Base-by-base conservation (phyloP, 306 rosid genomes). In the Corylus americana region DNA sequence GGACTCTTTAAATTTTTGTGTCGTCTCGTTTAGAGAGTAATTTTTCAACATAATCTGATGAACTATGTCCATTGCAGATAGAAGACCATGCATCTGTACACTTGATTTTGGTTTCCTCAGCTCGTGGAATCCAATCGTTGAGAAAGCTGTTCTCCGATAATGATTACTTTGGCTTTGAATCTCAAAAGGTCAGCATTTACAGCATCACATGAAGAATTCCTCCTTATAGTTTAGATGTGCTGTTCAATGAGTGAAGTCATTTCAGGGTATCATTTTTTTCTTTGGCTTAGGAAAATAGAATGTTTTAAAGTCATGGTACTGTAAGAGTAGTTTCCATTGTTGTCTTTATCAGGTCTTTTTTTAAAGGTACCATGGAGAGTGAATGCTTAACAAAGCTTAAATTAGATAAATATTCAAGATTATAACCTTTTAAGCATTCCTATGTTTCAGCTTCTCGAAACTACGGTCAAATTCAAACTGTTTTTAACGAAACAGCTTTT, bases 21-120 rank as follows among this genome's bases (percentile, higher is more conserved):
- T 57, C 11, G 39, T 13, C 55, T 74, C 47, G 48, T 42, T 53
- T 59, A 11, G 51, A 42, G 57, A 79, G 44, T 39, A 11, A 48
- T 83, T 80, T 63, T 58, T n/a, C 76, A 66, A 39, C 55, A 57
- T 80, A 51, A n/a, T 54, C 82, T 79, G 70, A 88, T 59, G 73
- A 75, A 69, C 73, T 76, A 42, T 81, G 55, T 85, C 64, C 74
- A 53, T 76, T 84, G 73, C 96, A 95, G 98, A 89, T 89, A 73
- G 89, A 89, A 74, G 88, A 89, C 77, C 90, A 85, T 73, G 71
- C 37, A 2, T 84, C 80, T 55, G 83, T 88, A 73, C 98, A 98
- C 77, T 77, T 95, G 81, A 84, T 95, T 81, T 87, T 95, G 90
- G 83, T 92, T 77, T 87, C 90, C 79, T 83, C 98, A 5, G 76